phyloP scores from a whole-genome alignment of 1,284 basidiomycete species.

The Schizopora paradoxa region DNA sequence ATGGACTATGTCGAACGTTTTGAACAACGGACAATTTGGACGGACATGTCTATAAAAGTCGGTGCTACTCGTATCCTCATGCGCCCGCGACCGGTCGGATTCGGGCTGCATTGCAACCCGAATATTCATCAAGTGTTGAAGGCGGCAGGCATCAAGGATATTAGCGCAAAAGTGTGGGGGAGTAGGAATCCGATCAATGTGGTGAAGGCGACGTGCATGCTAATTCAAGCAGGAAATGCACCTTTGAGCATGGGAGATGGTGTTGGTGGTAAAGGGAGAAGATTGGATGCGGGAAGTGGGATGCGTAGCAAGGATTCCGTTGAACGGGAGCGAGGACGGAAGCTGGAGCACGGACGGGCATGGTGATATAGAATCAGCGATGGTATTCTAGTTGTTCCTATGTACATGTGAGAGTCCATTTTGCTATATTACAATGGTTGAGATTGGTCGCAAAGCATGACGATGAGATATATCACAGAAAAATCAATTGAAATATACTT shows the following conservation, averaged over 20 bases:
- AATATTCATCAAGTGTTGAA: slow-evolving; percentile 85
- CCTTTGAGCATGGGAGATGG: slow-evolving; percentile 76
- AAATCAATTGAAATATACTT: no score
- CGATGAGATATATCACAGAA: no score
- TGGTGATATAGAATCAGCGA: no score
- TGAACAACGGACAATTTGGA: slow-evolving; percentile 89
- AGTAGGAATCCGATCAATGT: slow-evolving; percentile 76
- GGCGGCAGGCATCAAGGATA: slow-evolving; percentile 92
- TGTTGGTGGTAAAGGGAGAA: slow-evolving; percentile 62
- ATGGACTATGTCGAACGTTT: slow-evolving; percentile 91
- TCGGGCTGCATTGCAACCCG: slow-evolving; percentile 88
- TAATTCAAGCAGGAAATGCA: slow-evolving; percentile 68
- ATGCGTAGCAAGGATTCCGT: slow-evolving; percentile 58
- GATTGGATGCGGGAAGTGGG: slow-evolving; percentile 63
- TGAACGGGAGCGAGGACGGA: slow-evolving; percentile 69
- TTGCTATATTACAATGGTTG: no score
- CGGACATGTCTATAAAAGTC: slow-evolving; percentile 79
- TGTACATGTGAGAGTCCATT: no score
- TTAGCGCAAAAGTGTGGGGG: slow-evolving; percentile 91
- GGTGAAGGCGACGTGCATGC: slow-evolving; percentile 52
- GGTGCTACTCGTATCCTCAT: slow-evolving; percentile 82
- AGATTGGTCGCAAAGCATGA: no score
- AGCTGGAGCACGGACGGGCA: slow-evolving; percentile 53
- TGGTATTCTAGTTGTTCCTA: no score
- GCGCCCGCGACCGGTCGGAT: slow-evolving; percentile 88